Evolutionary conservation across 1,284 basidiomycete species (phyloP), one percentile per base, ranked within the genome.

Genomic region (Prillingera fragicola): DNA sequence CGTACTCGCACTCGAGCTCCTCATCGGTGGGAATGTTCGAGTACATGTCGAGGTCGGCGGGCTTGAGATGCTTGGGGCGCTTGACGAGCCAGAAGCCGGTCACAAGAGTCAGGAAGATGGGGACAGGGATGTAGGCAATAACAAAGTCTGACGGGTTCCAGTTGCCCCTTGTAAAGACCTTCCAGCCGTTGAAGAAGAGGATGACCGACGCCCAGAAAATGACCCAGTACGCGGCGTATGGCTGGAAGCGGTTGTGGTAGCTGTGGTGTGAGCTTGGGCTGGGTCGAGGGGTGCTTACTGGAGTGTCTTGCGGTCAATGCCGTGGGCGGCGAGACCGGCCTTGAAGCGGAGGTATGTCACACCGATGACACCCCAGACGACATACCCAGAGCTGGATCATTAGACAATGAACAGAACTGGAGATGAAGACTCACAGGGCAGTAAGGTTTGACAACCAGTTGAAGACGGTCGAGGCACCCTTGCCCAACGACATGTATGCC

Each of bases 41-140:
- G 42, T 85, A 72, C 47, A 94, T 87, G 70, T 92, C 89, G 80
- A 92, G 87, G 22, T 88, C 78, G 14, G 73, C 58, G 5, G 79
- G 57, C 34, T 62, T 71, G 27, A 81, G 69, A 14, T 74, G 65
- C 10, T 76, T 71, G 21, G 72, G 65, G 56, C 73, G 76, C 62
- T 78, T 78, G 58, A 47, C 26, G 31, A 55, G 5, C n/a, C 19
- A 22, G 38, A 47, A 59, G 2, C 51, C 54, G 18, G 40, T 12
- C 9, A 51, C 18, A 17, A 57, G 43, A 13, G 54, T 19, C n/a
- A 45, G 14, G 49, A 59, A 57, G 35, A 61, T 41, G 8, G 59
- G 57, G 14, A 61, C 37, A 33, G 45, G 52, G 38, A 61, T 50
- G 42, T 62, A 62, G n/a, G 52, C 48, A 10, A 51, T 54, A 39